phyloP scores from a whole-genome alignment of 352 stramenopile species.

The Phytophthora ohioensis region DNA sequence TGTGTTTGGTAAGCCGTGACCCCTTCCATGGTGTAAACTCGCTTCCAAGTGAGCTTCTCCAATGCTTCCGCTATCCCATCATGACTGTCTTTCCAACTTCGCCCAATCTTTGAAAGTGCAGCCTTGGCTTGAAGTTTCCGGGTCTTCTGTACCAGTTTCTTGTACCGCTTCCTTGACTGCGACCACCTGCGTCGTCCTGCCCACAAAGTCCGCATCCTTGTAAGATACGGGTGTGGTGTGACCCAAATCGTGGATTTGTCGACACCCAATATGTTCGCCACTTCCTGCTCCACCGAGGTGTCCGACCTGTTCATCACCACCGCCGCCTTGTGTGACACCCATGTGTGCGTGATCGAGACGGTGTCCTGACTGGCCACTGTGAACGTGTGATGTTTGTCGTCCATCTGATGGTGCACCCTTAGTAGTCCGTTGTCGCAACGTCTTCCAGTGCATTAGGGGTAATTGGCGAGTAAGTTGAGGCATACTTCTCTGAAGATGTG shows the following conservation, averaged over 20 bases:
- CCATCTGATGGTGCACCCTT: no score
- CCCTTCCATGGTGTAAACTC: not conserved
- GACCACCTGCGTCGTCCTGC: slow-evolving; percentile 3
- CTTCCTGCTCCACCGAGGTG: not conserved
- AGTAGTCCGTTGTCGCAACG: not conserved
- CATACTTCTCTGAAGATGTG: not conserved
- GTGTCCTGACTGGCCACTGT: no score
- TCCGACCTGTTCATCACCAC: not conserved
- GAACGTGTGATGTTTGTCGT: no score
- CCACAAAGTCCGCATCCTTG: slow-evolving; percentile 2
- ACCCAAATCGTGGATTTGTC: not conserved
- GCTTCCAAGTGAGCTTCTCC: not conserved
- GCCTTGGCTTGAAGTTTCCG: no score
- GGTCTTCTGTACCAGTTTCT: not conserved
- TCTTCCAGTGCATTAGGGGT: not conserved
- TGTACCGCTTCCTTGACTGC: not conserved
- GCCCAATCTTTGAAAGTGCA: not conserved
- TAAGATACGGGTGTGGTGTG: slow-evolving; percentile 4
- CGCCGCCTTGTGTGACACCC: no score
- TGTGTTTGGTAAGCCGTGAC: slow-evolving; percentile 7
- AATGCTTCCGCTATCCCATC: not conserved
- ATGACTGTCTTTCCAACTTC: not conserved
- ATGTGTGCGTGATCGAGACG: no score
- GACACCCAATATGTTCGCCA: not conserved
- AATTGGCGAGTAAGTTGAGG: slow-evolving; percentile 3